Percentiles rank a stretch among this genome's conserved stretches.
Evolutionary conservation across 2,329 filamentous ascomycete species (phyloP).

Genomic region (Hymenoscyphus repandus): DNA sequence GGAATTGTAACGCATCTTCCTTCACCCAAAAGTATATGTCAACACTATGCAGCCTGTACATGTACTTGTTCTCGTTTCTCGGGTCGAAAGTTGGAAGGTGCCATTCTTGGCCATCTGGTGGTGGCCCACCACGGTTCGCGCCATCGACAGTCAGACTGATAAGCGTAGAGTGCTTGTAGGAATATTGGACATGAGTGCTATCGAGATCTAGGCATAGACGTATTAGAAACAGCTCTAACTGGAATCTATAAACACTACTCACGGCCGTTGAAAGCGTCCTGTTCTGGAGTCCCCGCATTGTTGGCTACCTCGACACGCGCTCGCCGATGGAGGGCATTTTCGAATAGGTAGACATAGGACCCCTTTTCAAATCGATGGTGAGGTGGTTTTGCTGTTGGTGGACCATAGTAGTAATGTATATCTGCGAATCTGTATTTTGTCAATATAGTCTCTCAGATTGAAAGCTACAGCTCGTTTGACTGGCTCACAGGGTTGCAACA

Average conservation of each 20-base stretch:
- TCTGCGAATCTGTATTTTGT: slow-evolving; percentile 60
- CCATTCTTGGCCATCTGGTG: slow-evolving; percentile 56
- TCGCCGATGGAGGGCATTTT: slow-evolving; percentile 61
- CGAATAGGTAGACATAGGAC: slow-evolving; percentile 76
- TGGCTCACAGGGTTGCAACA: slow-evolving; percentile 46
- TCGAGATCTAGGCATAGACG: slow-evolving; percentile 52
- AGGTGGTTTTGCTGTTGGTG: slow-evolving; percentile 60
- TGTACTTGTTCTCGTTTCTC: slow-evolving; percentile 69
- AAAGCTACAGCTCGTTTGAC: slow-evolving; percentile 11
- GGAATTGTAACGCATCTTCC: slow-evolving; percentile 64
- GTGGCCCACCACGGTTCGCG: slow-evolving; percentile 12
- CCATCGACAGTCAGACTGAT: slow-evolving; percentile 62
- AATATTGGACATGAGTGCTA: slow-evolving; percentile 59
- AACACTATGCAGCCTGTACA: slow-evolving; percentile 70
- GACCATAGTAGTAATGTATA: slow-evolving; percentile 71
- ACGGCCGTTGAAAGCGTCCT: slow-evolving; percentile 77
- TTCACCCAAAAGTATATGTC: slow-evolving; percentile 79
- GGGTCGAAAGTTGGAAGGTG: slow-evolving; percentile 70
- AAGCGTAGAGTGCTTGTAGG: slow-evolving; percentile 67
- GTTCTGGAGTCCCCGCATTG: slow-evolving; percentile 65
- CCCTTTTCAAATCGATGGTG: slow-evolving; percentile 77
- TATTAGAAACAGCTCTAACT: slow-evolving; percentile 8
- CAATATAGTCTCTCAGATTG: slow-evolving; percentile 7
- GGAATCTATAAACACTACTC: slow-evolving; percentile 33
- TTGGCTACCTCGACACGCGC: slow-evolving; percentile 75